These are phyloP conservation scores for Podaxis sp. DNA, from an alignment of 768 basidiomycete species.

Conservation along the genomic window DNA sequence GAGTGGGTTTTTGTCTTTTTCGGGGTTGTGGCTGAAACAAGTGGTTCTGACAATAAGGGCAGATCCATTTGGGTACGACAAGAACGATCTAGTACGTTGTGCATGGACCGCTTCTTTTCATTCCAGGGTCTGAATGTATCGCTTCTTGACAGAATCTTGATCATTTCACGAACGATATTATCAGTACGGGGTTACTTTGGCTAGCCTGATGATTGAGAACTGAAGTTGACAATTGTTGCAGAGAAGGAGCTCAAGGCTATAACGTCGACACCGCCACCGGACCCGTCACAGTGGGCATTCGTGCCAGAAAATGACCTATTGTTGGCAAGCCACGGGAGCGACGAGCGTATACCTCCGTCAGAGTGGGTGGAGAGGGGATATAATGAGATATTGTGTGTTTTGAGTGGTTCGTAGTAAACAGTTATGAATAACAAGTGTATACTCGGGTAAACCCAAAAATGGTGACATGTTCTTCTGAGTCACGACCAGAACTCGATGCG, in stretches of 20 bases:
- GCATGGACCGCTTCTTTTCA: slow-evolving; percentile 3
- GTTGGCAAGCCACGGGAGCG: slow-evolving; percentile 36
- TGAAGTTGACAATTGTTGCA: slow-evolving; percentile 7
- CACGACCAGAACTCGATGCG: slow-evolving; percentile 30
- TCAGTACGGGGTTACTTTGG: slow-evolving; percentile 39
- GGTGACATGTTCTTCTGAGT: slow-evolving; percentile 14
- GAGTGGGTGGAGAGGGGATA: slow-evolving; percentile 59
- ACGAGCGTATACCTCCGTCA: slow-evolving; percentile 48
- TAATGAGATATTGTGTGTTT: slow-evolving; percentile 40
- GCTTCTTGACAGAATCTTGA: slow-evolving; percentile 51
- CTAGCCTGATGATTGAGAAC: background rate
- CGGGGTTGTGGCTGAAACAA: background rate
- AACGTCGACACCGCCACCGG: slow-evolving; percentile 59
- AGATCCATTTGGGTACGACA: slow-evolving; percentile 66
- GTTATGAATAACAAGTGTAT: background rate
- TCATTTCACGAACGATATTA: slow-evolving; percentile 72
- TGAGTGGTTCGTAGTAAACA: slow-evolving; percentile 22
- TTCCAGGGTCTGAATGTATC: background rate
- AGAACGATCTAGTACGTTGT: slow-evolving; percentile 61
- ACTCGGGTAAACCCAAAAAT: background rate
- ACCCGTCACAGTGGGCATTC: slow-evolving; percentile 62
- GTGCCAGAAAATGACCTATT: slow-evolving; percentile 56
- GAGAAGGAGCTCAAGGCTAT: slow-evolving; percentile 64
- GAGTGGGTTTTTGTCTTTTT: slow-evolving; percentile 42
- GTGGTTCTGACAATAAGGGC: background rate